These are phyloP conservation scores for Arabidopsis lyrata DNA, from an alignment of 441 rosid species.

Conservation along the genomic window DNA sequence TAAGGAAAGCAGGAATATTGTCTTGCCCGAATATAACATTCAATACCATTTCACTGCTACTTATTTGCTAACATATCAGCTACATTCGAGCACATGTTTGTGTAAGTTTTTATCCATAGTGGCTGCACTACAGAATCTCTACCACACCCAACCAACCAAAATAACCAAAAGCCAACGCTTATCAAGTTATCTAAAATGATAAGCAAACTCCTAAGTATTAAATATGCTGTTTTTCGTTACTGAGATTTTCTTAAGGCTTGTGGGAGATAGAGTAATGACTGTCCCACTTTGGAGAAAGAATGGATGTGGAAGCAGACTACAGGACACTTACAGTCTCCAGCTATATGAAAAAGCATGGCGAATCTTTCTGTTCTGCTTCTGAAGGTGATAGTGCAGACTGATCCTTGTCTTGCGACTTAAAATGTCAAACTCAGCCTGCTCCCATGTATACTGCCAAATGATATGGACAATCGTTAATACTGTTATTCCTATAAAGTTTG, in stretches of 20 bases:
- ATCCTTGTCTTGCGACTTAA: conserved; percentile 81
- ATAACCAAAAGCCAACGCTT: neutral
- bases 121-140: neutral
- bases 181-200: conserved; percentile 13
- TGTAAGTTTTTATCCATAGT: neutral
- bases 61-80: neutral
- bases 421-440: conserved; percentile 91
- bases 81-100: neutral
- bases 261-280: neutral
- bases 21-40: neutral
- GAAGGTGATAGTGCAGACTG: conserved; percentile 85
- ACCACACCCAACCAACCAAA: neutral
- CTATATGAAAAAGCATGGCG: conserved; percentile 87
- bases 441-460: conserved; percentile 78
- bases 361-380: conserved; percentile 76
- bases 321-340: conserved; percentile 83
- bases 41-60: neutral
- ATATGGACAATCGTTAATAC: neutral
- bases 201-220: neutral
- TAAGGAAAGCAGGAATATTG: neutral
- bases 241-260: neutral
- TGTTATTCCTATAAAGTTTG: neutral
- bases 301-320: conserved; percentile 1
- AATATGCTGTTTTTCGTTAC: neutral
- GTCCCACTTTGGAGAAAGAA: conserved; percentile 5